Evolutionary conservation across 768 basidiomycete genomes (phyloP), one percentile per base, ranked within the genome.

Genomic region (Pholiota conissans): DNA sequence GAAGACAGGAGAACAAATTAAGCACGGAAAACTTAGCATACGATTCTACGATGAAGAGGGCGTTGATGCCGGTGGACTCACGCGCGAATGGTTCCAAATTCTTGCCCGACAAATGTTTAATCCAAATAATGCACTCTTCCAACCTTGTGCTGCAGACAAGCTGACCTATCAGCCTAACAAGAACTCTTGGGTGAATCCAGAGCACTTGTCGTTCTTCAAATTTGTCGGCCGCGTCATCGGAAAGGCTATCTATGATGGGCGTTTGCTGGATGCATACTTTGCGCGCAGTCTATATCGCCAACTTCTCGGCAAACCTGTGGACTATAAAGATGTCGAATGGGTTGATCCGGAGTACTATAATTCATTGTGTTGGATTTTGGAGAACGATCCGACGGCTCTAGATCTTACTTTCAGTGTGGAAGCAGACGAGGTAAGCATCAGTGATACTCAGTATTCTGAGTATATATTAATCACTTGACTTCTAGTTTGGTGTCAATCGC

Each of bases 271-370:
- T 69, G 97, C 97, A 18, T 96, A 99, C 79, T 99, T 99, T 71
- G 94, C 94, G 16, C 87, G 95, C 63, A 96, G 96, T 64, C 74
- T 98, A 72, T 98, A 99, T 77, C 85, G 96, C 59, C 97, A 98
- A 70, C 79, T 99, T 26, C 81, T 99, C 27, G 93, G 91, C 42
- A 94, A 95, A 69, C 93, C 86, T 7, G 95, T 98, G 57, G 95
- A 98, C 71, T 93, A 98, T 72, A 83, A 86, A 60, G 96, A 98
- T 69, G 91, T 98, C 20, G 95, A 98, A 73, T 96, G 93, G 87
- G 91, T 98, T 39, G 95, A 98, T 73, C 95, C 95, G 0, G 94
- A 96, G 72, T 98, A 98, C 71, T 98, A 98, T 79, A 98, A 96
- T 63, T 96, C 94, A 0, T 78, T 99, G 10, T 91, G 91, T 67